These are phyloP conservation scores for Microascus cirrosus DNA, from an alignment of 2,329 filamentous ascomycete genomes.

Conservation along the genomic window DNA sequence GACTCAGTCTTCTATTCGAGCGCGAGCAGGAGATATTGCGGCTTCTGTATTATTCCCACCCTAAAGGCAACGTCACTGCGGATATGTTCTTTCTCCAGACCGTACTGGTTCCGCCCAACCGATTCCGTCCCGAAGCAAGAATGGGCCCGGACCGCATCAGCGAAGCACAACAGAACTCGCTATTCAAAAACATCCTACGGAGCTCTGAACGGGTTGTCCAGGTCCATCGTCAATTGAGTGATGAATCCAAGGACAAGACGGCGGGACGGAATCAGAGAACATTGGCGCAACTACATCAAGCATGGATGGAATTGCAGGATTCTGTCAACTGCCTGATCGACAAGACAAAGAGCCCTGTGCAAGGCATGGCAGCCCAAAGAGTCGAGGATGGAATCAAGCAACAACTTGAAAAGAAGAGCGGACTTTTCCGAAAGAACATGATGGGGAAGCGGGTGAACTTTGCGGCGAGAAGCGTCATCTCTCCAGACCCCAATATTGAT, in stretches of 20 bases:
- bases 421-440: slow-evolving; percentile 98
- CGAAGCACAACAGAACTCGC: slow-evolving; percentile 77
- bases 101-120: slow-evolving; percentile 83
- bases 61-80: slow-evolving; percentile 48
- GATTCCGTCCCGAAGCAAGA: slow-evolving; percentile 75
- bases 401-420: slow-evolving; percentile 96
- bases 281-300: slow-evolving; percentile 68
- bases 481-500: slow-evolving; percentile 95
- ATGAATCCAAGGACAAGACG: slow-evolving; percentile 24
- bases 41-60: slow-evolving; percentile 74
- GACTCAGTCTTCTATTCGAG: slow-evolving; percentile 69
- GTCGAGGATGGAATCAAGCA: slow-evolving; percentile 96
- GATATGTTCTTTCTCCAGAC: slow-evolving; percentile 93
- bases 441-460: slow-evolving; percentile 99
- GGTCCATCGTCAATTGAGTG: slow-evolving; percentile 46
- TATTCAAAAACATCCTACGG: slow-evolving; percentile 77
- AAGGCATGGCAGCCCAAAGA: slow-evolving; percentile 63
- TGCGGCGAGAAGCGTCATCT: slow-evolving; percentile 93
- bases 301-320: slow-evolving; percentile 78
- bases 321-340: slow-evolving; percentile 89
- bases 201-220: slow-evolving; percentile 54
- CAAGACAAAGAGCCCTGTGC: slow-evolving; percentile 71
- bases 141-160: slow-evolving; percentile 73
- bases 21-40: slow-evolving; percentile 76
- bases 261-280: slow-evolving; percentile 33